These are phyloP conservation scores for Drechmeria coniospora DNA, from an alignment of 2,329 filamentous ascomycete genomes.

Conservation along the genomic window DNA sequence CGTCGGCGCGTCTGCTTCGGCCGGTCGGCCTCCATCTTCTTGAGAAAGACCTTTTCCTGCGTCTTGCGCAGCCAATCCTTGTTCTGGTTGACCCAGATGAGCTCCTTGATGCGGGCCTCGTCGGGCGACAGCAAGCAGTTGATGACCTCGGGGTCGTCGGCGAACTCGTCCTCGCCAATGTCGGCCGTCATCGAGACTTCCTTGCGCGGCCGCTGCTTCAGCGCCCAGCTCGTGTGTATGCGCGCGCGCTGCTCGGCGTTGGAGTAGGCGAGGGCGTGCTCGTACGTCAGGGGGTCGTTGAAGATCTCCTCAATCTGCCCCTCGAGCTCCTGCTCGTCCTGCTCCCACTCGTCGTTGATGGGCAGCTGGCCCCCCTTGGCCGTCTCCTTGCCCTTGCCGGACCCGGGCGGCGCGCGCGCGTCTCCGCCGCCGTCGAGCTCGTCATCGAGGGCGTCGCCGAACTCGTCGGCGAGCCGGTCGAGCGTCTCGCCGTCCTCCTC, in stretches of 20 bases:
- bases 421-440: constrained; percentile 9
- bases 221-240: constrained; percentile 36
- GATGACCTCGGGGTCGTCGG: constrained; percentile 72
- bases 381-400: constrained; percentile 3
- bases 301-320: constrained; percentile 57
- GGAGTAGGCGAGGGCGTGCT: constrained; percentile 42
- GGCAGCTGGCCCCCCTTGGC: constrained; percentile 31
- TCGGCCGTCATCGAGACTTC: constrained; percentile 44
- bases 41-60: constrained; percentile 67
- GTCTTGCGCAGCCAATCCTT: constrained; percentile 82
- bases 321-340: constrained; percentile 50
- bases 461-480: constrained; percentile 27
- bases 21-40: constrained; percentile 44
- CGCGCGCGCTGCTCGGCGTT: constrained; percentile 39
- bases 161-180: constrained; percentile 70
- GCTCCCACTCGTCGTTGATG: constrained; percentile 47
- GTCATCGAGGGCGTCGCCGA: constrained; percentile 24
- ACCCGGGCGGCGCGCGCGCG: too few relatives aligned
- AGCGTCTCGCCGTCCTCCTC: constrained; percentile 15
- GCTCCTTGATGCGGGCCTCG: constrained; percentile 72
- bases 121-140: constrained; percentile 60
- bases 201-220: constrained; percentile 30
- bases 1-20: constrained; percentile 43
- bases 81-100: constrained; percentile 89
- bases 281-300: constrained; percentile 40